Evolutionary conservation across 129 eudicot genomes (phyloP).

Genomic region (Logfia minima): DNA sequence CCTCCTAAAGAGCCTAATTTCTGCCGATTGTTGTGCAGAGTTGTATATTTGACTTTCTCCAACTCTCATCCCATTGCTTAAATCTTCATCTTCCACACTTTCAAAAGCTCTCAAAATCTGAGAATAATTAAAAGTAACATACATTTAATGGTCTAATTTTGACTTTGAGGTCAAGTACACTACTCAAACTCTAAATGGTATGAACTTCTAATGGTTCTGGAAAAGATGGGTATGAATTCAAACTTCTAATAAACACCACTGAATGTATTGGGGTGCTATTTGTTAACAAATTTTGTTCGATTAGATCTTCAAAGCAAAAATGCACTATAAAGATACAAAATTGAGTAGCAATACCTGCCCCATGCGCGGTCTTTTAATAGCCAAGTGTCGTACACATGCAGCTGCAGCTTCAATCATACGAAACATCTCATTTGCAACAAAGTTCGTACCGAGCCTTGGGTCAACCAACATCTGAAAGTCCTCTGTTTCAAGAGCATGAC

Average conservation of each 20-base stretch:
- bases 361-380: slow-evolving; percentile 80
- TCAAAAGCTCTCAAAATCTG: slow-evolving; percentile 87
- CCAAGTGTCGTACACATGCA: slow-evolving; percentile 85
- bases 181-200: not conserved
- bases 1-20: slow-evolving; percentile 65
- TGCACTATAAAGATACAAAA: not conserved
- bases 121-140: not conserved
- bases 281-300: not conserved
- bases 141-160: slow-evolving; percentile 2
- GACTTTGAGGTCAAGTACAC: slow-evolving; percentile 2
- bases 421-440: slow-evolving; percentile 61
- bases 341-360: slow-evolving; percentile 56
- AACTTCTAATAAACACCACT: not conserved
- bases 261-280: not conserved
- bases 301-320: not conserved
- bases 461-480: slow-evolving; percentile 63
- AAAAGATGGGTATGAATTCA: not conserved
- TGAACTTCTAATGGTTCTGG: not conserved
- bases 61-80: slow-evolving; percentile 81
- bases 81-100: slow-evolving; percentile 45
- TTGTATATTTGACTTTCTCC: slow-evolving; percentile 73
- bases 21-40: slow-evolving; percentile 72
- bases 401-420: slow-evolving; percentile 86
- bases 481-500: slow-evolving; percentile 59
- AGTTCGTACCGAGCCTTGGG: slow-evolving; percentile 68